phyloP scores from a whole-genome alignment of 2,329 filamentous ascomycete genomes.

The Penicillium crustosum region DNA sequence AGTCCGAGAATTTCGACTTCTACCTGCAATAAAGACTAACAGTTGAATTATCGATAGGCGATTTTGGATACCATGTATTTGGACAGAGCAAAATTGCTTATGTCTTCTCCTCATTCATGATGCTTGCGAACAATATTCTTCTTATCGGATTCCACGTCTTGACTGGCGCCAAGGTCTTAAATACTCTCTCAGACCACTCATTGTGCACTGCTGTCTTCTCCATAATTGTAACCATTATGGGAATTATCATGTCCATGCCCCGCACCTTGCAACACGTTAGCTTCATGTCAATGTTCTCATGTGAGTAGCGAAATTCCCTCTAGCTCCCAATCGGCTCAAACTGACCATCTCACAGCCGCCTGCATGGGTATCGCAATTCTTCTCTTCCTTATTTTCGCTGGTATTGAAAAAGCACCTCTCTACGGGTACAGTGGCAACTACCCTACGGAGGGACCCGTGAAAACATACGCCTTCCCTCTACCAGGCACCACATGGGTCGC shows the following conservation, averaged over 20 bases:
- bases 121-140: conserved; percentile 54
- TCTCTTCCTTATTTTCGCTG: conserved; percentile 52
- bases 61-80: conserved; percentile 51
- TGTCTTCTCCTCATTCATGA: conserved; percentile 41
- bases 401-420: conserved; percentile 47
- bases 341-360: conserved; percentile 30
- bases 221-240: conserved; percentile 49
- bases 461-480: conserved; percentile 50
- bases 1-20: background rate
- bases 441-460: conserved; percentile 45
- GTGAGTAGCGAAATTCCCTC: conserved; percentile 14
- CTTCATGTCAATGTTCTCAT: conserved; percentile 53
- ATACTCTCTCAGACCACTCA: conserved; percentile 51
- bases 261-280: conserved; percentile 50
- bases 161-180: conserved; percentile 51
- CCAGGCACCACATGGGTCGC: conserved; percentile 49
- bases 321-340: too few relatives aligned
- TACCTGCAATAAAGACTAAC: background rate
- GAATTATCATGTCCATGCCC: conserved; percentile 49
- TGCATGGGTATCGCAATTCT: conserved; percentile 53
- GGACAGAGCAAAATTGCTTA: conserved; percentile 48
- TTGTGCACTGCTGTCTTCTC: conserved; percentile 52
- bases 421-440: conserved; percentile 51
- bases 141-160: conserved; percentile 54
- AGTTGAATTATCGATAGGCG: conserved; percentile 26